A percentile compares a stretch with the other conserved stretches of the same genome.
Conservation (phyloP, 345 rosid genomes). For the Murraya koenigii region DNA sequence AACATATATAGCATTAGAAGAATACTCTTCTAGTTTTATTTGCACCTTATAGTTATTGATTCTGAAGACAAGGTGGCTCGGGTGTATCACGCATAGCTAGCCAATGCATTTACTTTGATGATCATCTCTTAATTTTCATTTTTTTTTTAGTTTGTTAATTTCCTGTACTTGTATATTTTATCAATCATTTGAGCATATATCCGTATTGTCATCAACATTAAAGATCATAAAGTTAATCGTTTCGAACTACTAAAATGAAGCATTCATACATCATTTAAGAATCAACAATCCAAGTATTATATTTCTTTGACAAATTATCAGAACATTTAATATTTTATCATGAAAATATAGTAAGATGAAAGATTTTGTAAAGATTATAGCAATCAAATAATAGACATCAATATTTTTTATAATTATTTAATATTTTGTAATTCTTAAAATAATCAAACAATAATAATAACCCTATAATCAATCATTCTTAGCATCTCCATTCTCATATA, state of each 20-base stretch:
- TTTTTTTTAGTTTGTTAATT: neutral
- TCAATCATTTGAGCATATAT: neutral
- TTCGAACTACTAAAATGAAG: neutral
- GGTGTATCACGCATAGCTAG: too few relatives aligned
- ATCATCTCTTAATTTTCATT: neutral
- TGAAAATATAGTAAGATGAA: too few relatives aligned
- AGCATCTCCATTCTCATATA: too few relatives aligned
- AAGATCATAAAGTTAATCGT: neutral
- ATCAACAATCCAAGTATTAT: neutral
- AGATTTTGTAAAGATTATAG: too few relatives aligned
- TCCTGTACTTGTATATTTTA: neutral
- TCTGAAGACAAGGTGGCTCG: neutral
- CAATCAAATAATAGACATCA: too few relatives aligned
- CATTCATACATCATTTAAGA: neutral
- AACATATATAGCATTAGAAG: neutral
- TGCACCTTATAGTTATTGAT: neutral
- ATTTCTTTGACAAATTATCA: neutral
- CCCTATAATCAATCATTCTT: too few relatives aligned
- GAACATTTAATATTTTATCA: too few relatives aligned
- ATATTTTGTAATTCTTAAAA: too few relatives aligned
- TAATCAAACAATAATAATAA: too few relatives aligned
- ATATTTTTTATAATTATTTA: too few relatives aligned
- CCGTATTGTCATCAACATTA: neutral
- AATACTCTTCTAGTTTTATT: neutral
- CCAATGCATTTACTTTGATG: too few relatives aligned